phyloP scores from a whole-genome alignment of 2,329 filamentous ascomycete genomes.

The Aschersonia sp. region DNA sequence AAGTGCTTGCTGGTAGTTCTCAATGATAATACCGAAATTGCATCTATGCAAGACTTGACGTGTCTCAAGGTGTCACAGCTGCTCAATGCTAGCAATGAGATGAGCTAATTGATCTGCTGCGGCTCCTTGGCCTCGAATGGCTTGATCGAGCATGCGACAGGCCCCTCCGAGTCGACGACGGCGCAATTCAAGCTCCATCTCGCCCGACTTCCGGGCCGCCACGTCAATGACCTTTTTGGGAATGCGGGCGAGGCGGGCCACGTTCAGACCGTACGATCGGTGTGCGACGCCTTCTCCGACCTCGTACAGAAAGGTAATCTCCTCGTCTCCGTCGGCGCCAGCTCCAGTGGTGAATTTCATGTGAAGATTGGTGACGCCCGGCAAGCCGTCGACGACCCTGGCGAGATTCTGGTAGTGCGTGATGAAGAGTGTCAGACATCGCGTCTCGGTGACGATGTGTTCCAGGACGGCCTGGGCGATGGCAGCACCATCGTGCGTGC shows the following conservation, averaged over 20 bases:
- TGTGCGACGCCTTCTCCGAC: slow-evolving; percentile 84
- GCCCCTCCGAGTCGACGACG: slow-evolving; percentile 43
- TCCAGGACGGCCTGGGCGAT: slow-evolving; percentile 88
- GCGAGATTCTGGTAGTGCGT: slow-evolving; percentile 90
- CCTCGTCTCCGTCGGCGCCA: slow-evolving; percentile 41
- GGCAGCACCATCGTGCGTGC: slow-evolving; percentile 89
- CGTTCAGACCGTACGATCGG: slow-evolving; percentile 87
- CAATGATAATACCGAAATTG: neutral
- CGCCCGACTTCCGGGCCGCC: slow-evolving; percentile 63
- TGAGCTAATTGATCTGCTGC: slow-evolving; percentile 32
- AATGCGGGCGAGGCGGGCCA: slow-evolving; percentile 72
- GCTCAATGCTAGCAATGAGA: slow-evolving; percentile 41
- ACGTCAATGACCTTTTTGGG: slow-evolving; percentile 64
- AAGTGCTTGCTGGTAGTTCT: neutral
- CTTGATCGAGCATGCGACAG: slow-evolving; percentile 24
- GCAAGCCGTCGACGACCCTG: slow-evolving; percentile 53
- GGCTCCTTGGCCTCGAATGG: slow-evolving; percentile 16
- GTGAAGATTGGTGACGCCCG: slow-evolving; percentile 72
- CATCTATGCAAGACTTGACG: neutral
- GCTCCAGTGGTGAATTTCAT: slow-evolving; percentile 61
- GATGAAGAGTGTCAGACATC: slow-evolving; percentile 82
- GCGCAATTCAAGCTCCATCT: slow-evolving; percentile 64
- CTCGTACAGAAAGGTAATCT: slow-evolving; percentile 91
- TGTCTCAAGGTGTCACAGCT: slow-evolving; percentile 26
- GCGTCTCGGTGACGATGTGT: slow-evolving; percentile 60